Conservation (phyloP, 1,284 basidiomycete species). For the Cystobasidium sp. region DNA sequence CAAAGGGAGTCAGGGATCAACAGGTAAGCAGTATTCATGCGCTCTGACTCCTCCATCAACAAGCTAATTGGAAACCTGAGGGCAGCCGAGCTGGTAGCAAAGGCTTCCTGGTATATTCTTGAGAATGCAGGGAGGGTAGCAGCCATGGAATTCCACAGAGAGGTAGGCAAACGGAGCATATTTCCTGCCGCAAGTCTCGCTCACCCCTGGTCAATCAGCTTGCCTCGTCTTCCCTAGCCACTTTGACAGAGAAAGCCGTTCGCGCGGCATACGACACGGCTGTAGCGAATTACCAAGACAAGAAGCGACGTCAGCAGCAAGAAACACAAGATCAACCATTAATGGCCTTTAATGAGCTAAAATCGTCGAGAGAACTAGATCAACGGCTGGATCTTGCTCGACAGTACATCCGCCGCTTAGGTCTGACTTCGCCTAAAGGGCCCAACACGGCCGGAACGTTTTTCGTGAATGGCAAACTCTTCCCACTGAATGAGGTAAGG, state of each 20-base stretch:
- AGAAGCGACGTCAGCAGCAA: conserved; percentile 49
- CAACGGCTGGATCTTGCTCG: conserved; percentile 41
- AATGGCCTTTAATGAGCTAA: conserved; percentile 50
- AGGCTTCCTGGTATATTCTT: conserved; percentile 70
- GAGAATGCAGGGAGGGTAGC: conserved; percentile 67
- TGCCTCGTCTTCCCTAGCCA: not conserved
- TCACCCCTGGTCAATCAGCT: conserved; percentile 1
- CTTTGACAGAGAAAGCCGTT: conserved; percentile 16
- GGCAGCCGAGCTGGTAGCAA: conserved; percentile 71
- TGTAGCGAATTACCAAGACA: conserved; percentile 5
- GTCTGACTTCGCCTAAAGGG: conserved; percentile 15
- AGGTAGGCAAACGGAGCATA: conserved; percentile 26
- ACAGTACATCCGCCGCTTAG: conserved; percentile 45
- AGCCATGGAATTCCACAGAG: conserved; percentile 60
- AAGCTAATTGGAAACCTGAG: not conserved
- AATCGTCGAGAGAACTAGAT: conserved; percentile 52
- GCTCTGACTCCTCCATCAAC: too few species aligned
- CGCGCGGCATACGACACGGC: not conserved
- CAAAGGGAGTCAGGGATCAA: not conserved
- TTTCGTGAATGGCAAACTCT: conserved; percentile 87
- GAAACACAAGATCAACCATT: conserved; percentile 42
- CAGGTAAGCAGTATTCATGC: not conserved
- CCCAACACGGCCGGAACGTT: conserved; percentile 54
- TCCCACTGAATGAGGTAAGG: conserved; percentile 71
- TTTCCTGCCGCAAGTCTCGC: not conserved